phyloP scores from a whole-genome alignment of 352 stramenopile species.

The Phytophthora lateralis region DNA sequence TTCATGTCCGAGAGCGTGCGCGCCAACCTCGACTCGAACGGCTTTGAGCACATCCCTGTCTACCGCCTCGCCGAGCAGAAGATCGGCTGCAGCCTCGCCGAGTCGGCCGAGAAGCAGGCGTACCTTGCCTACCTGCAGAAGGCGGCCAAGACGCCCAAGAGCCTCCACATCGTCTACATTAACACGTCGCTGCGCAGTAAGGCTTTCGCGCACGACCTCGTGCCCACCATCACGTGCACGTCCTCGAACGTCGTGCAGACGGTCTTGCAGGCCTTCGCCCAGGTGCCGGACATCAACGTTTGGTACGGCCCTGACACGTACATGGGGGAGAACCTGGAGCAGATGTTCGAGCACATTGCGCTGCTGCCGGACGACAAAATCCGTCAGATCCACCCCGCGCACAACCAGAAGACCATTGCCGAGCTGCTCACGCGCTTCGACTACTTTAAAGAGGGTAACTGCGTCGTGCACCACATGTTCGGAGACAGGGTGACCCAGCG shows the following conservation, averaged over 20 bases:
- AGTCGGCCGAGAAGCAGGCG: conserved; percentile 91
- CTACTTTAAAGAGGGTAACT: conserved; percentile 97
- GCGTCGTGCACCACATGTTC: conserved; percentile 99
- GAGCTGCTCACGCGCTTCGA: conserved; percentile 89
- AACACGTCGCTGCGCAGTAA: conserved; percentile 98
- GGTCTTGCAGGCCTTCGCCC: conserved; percentile 93
- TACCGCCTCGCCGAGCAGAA: conserved; percentile 92
- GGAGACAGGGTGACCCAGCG: conserved; percentile 93
- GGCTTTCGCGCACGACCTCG: conserved; percentile 91
- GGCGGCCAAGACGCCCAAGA: conserved; percentile 84
- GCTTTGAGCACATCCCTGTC: conserved; percentile 92
- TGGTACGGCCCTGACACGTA: conserved; percentile 97
- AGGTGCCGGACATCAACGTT: conserved; percentile 92
- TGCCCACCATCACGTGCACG: conserved; percentile 98
- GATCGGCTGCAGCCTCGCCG: conserved; percentile 96
- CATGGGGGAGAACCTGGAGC: conserved; percentile 97
- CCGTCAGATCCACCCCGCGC: conserved; percentile 78
- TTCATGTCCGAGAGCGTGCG: conserved; percentile 98
- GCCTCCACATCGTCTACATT: conserved; percentile 98
- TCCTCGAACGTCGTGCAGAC: conserved; percentile 97
- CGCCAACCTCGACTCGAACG: conserved; percentile 94
- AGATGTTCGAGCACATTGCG: conserved; percentile 90
- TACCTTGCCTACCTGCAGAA: conserved; percentile 95
- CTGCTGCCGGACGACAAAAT: conserved; percentile 86
- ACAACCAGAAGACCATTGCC: conserved; percentile 85